Evolutionary conservation across 208 protist species (phyloP).

Genomic region (Angomonas ambiguus): DNA sequence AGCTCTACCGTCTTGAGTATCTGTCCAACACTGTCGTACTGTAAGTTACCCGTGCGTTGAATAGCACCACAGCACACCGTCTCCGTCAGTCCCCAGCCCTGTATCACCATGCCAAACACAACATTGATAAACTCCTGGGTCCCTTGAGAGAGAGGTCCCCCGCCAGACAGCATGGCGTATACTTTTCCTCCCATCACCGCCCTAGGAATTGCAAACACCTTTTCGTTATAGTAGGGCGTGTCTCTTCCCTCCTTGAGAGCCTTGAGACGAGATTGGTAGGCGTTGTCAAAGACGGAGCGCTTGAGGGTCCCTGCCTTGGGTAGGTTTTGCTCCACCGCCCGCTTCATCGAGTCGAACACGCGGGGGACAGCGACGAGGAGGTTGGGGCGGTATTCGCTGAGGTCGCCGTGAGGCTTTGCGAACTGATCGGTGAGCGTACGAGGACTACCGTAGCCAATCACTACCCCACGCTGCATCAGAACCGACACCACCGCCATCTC

Average conservation of each 20-base stretch:
- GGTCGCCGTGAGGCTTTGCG: constrained; percentile 76
- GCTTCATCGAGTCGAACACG: constrained; percentile 84
- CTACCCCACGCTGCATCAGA: constrained; percentile 56
- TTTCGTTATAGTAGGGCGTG: constrained; percentile 78
- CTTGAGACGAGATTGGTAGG: constrained; percentile 48
- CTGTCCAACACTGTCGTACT: constrained; percentile 67
- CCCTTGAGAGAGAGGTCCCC: constrained; percentile 59
- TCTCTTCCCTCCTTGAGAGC: constrained; percentile 66
- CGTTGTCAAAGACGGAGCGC: constrained; percentile 64
- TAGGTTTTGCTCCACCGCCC: constrained; percentile 65
- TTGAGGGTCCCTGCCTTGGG: constrained; percentile 46
- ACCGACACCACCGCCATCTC: constrained; percentile 68
- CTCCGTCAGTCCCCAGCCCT: constrained; percentile 90
- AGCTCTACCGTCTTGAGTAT: constrained; percentile 74
- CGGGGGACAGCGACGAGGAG: constrained; percentile 80
- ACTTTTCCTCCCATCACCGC: constrained; percentile 68
- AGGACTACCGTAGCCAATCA: constrained; percentile 73
- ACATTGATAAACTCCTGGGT: constrained; percentile 86
- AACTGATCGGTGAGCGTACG: constrained; percentile 65
- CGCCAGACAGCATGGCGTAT: constrained; percentile 70
- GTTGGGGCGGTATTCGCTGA: constrained; percentile 65
- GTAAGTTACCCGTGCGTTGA: constrained; percentile 56
- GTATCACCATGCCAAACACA: constrained; percentile 70
- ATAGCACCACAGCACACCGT: constrained; percentile 59
- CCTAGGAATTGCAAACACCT: constrained; percentile 55